Conservation (phyloP, 306 rosid genomes). For the Mimosa bimucronata region DNA sequence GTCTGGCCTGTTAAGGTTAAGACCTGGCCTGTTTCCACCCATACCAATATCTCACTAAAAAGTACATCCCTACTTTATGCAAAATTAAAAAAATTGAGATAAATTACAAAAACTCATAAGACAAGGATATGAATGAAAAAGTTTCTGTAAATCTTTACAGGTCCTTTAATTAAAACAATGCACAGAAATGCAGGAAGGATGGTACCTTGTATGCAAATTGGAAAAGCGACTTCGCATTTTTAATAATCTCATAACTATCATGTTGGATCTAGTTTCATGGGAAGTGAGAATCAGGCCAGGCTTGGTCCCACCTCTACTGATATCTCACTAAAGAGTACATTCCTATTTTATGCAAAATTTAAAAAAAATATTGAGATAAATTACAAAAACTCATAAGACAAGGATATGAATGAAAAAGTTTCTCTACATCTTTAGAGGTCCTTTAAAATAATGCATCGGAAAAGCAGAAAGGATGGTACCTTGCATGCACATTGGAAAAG, state of each 20-base stretch:
- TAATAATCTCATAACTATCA: slow-evolving; percentile 41
- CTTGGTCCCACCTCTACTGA: no score
- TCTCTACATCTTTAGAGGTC: slow-evolving; percentile 47
- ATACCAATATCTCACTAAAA: no score
- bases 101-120: not conserved
- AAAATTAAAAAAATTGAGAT: not conserved
- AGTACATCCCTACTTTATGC: not conserved
- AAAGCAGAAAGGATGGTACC: slow-evolving; percentile 1
- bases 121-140: slow-evolving; percentile 31
- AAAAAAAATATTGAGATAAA: not conserved
- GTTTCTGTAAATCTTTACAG: slow-evolving; percentile 47
- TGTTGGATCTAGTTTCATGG: no score
- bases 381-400: slow-evolving; percentile 15
- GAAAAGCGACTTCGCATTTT: slow-evolving; percentile 17
- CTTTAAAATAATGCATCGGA: slow-evolving; percentile 3
- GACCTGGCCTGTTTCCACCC: no score
- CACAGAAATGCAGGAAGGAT: not conserved
- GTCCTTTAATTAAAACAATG: slow-evolving; percentile 23
- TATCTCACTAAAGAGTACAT: not conserved
- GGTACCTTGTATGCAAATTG: slow-evolving; percentile 16
- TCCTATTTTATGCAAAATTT: not conserved
- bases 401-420: slow-evolving; percentile 31
- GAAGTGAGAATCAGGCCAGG: no score
- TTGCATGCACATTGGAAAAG: slow-evolving; percentile 16
- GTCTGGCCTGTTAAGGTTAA: no score